Percentiles rank a stretch among this genome's conserved stretches.
phyloP scores from a whole-genome alignment of 768 basidiomycete genomes.

The Serendipita vermifera region DNA sequence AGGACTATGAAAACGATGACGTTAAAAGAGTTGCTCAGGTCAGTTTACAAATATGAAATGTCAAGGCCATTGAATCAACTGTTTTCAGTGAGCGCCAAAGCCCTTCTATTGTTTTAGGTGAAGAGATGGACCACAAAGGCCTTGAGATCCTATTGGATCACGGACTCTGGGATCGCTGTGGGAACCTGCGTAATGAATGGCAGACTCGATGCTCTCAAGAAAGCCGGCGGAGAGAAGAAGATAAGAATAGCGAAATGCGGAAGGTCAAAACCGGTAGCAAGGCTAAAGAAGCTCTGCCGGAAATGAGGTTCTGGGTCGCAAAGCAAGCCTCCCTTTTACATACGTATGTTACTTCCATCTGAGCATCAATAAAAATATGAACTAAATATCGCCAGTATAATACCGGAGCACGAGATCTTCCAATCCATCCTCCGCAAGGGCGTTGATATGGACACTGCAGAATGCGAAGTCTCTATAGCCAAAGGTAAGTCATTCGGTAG shows the following conservation, averaged over 20 bases:
- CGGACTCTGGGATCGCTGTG: neutral
- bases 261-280: neutral
- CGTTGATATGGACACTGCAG: neutral
- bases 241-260: neutral
- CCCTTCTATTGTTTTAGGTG: neutral
- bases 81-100: neutral
- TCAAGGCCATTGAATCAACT: neutral
- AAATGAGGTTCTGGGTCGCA: neutral
- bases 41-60: neutral
- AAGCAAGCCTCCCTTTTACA: neutral
- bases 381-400: neutral
- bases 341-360: neutral
- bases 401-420: neutral
- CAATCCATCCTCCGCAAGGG: neutral
- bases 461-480: neutral
- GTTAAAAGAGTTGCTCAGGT: neutral
- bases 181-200: neutral
- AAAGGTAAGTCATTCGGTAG: neutral
- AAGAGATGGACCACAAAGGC: neutral
- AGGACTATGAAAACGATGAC: neutral
- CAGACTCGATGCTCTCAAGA: neutral
- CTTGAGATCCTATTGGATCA: neutral
- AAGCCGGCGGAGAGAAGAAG: neutral
- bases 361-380: too few relatives aligned
- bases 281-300: neutral